phyloP scores from a whole-genome alignment of 306 rosid genomes.

The Vachellia collinsii region DNA sequence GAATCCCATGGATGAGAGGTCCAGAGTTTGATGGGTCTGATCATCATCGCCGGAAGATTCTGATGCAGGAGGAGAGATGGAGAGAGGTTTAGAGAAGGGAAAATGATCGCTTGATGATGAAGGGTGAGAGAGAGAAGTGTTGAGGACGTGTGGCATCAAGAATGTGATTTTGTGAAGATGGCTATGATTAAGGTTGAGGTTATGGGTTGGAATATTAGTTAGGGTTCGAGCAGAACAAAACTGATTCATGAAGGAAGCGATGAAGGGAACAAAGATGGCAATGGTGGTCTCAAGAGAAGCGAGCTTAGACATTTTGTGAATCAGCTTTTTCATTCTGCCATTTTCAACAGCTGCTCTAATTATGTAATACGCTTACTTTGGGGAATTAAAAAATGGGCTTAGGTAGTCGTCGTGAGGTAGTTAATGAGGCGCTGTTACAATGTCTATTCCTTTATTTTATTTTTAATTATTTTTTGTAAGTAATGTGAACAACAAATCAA shows the following conservation, averaged over 20 bases:
- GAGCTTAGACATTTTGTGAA: neutral
- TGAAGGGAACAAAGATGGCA: neutral
- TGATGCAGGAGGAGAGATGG: conserved; percentile 54
- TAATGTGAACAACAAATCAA: too few species aligned
- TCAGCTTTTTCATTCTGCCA: neutral
- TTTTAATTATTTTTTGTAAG: too few species aligned
- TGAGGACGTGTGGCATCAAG: neutral
- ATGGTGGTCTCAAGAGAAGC: neutral
- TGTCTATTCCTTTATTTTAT: too few species aligned
- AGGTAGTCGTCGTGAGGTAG: too few species aligned
- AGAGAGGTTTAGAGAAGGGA: conserved; percentile 66
- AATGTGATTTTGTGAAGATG: neutral
- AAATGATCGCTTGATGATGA: conserved; percentile 37
- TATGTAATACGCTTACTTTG: neutral
- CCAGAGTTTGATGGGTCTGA: conserved; percentile 55
- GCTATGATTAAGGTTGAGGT: neutral
- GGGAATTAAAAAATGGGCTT: too few species aligned
- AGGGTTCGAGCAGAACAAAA: conserved; percentile 1
- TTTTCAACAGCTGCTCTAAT: neutral
- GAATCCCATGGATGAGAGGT: conserved; percentile 56
- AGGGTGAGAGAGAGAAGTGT: neutral
- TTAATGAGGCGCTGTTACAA: too few species aligned
- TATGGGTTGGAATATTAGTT: neutral
- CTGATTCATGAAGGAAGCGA: neutral
- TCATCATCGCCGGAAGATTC: conserved; percentile 39